Base-by-base conservation (phyloP, 2,329 filamentous ascomycete genomes). In the Raffaelea albimanens region DNA sequence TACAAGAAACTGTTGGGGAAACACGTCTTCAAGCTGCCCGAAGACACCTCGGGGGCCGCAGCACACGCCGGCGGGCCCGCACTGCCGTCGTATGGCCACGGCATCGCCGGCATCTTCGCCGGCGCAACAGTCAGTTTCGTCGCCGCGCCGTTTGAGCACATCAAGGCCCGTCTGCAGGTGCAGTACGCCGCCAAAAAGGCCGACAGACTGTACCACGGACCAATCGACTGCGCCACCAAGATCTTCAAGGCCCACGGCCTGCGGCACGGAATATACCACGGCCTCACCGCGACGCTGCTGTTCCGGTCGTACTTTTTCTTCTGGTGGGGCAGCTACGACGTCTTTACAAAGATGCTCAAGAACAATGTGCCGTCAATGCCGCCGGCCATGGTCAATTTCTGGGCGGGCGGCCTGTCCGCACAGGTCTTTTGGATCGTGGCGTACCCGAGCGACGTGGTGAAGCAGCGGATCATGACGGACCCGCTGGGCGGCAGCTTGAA, bases 391-490 rank as follows among this genome's bases (percentile, higher is more conserved):
- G 75, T 97, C 59, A 97, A 97, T 63, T 98, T 98, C 70, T 97
- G 91, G 91, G 91, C 93, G 0, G 93, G 93, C 3, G 93, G 93
- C 0, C 68, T 97, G 45, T 90, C 85, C 43, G 93, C 93, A 0
- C 93, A 98, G 70, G 69, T 95, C 16, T 98, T 96, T 62, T 98
- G 93, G 93, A 64, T 95, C 40, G 87, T 85, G 18, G 87, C 85
- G 54, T 97, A 97, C 61, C 91, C 93, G 2, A 86, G 81, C 43
- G 91, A 97, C 62, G 87, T 96, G 20, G 82, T 97, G 47, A 97
- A 97, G 74, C 91, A 97, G 71, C 77, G 89, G 29, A 85, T 98
- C 61, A 97, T 98, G 93, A 96, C 91, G 14, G 93, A 97, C 66
- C 82, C 87, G 4, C 69, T 97, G 45, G 90, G 85, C 1, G 83